phyloP scores from a whole-genome alignment of 2,329 filamentous ascomycete species.

The Endocalyx cinctus region DNA sequence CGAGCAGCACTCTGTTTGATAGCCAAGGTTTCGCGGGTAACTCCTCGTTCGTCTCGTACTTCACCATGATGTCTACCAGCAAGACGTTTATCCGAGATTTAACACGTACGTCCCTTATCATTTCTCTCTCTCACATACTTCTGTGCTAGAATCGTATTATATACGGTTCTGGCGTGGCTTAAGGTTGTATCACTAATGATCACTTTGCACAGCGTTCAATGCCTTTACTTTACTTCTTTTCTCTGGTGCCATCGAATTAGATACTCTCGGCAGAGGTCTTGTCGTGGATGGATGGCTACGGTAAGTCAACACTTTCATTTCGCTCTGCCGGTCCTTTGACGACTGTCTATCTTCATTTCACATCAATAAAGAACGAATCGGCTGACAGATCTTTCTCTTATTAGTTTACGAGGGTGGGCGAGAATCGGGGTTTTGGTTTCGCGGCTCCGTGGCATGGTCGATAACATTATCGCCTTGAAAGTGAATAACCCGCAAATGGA shows the following conservation, averaged over 20 bases:
- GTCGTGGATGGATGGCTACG: slow-evolving; percentile 88
- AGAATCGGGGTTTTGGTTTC: slow-evolving; percentile 87
- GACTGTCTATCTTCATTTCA: too few relatives aligned
- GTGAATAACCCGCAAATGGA: slow-evolving; percentile 69
- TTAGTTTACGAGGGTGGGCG: slow-evolving; percentile 76
- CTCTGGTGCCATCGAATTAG: slow-evolving; percentile 76
- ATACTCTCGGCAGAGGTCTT: slow-evolving; percentile 81
- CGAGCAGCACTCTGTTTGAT: slow-evolving; percentile 79
- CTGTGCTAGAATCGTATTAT: slow-evolving; percentile 1
- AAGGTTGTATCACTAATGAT: too few relatives aligned
- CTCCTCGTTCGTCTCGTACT: slow-evolving; percentile 80
- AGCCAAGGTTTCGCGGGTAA: slow-evolving; percentile 69
- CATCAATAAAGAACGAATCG: too few relatives aligned
- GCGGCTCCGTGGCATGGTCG: slow-evolving; percentile 78
- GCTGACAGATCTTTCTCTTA: not conserved
- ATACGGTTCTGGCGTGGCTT: slow-evolving; percentile 4
- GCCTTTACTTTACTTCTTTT: slow-evolving; percentile 85
- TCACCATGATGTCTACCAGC: slow-evolving; percentile 83
- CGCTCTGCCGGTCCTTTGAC: too few relatives aligned
- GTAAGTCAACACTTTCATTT: slow-evolving; percentile 15
- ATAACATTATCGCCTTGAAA: slow-evolving; percentile 75
- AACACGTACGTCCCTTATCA: slow-evolving; percentile 61
- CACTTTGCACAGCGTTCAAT: slow-evolving; percentile 64
- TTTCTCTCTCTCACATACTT: not conserved
- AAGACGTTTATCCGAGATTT: slow-evolving; percentile 91